Percentiles rank a stretch among this genome's conserved stretches.
These are phyloP conservation scores for Cytospora paraplurivora DNA, from an alignment of 2,329 filamentous ascomycete species.

Conservation along the genomic window DNA sequence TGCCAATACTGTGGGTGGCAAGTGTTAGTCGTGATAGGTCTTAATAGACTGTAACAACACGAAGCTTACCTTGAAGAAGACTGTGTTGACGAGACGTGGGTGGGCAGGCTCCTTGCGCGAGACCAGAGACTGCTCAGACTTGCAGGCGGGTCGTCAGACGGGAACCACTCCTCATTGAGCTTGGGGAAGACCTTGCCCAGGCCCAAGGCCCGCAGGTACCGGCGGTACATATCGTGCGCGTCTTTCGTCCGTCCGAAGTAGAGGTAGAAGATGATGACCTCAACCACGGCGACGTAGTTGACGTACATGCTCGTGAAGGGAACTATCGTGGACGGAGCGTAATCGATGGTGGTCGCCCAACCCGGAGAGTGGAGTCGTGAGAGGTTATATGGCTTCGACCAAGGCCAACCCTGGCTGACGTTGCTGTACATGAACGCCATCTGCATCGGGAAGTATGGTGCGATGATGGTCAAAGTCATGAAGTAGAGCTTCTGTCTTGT, in stretches of 20 bases:
- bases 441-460: constrained; percentile 54
- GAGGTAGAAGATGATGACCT: constrained; percentile 50
- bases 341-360: constrained; percentile 50
- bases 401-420: constrained; percentile 38
- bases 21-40: neutral
- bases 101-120: constrained; percentile 7
- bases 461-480: constrained; percentile 55
- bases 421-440: constrained; percentile 46
- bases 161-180: constrained; percentile 38
- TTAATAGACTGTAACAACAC: neutral
- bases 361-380: constrained; percentile 45
- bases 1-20: constrained; percentile 1
- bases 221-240: constrained; percentile 52
- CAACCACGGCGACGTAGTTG: constrained; percentile 52
- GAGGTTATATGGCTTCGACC: constrained; percentile 45
- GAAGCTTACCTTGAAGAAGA: constrained; percentile 2
- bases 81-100: neutral
- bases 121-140: constrained; percentile 19
- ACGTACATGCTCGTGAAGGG: constrained; percentile 46
- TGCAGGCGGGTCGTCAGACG: constrained; percentile 30
- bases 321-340: constrained; percentile 45
- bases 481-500: constrained; percentile 57
- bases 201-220: constrained; percentile 42
- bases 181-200: constrained; percentile 48
- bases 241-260: constrained; percentile 61